These are phyloP conservation scores for Penicillium sp. DNA, from an alignment of 2,329 filamentous ascomycete genomes.

Conservation along the genomic window DNA sequence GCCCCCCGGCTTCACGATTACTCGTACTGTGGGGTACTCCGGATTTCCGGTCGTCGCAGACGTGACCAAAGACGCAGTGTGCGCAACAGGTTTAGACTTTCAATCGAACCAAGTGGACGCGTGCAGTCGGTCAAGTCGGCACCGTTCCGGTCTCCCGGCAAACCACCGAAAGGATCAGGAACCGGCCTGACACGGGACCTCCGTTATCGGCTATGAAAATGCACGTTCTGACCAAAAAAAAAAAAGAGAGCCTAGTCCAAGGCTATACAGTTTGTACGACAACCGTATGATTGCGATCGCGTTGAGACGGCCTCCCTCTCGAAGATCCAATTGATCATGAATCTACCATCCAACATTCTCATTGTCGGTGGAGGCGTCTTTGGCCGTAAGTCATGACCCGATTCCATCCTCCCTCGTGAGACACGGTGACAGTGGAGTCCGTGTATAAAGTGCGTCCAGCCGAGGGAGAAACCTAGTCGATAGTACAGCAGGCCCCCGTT, in stretches of 20 bases:
- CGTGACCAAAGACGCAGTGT: no score
- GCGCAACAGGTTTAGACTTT: no score
- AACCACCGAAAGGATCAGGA: neutral
- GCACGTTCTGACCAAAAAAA: neutral
- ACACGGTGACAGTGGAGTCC: no score
- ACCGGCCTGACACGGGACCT: neutral
- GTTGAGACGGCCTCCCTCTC: neutral
- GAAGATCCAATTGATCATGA: slow-evolving; percentile 14
- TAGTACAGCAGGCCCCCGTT: no score
- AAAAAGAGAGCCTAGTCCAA: neutral
- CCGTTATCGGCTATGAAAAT: slow-evolving; percentile 12
- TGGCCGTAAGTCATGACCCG: slow-evolving; percentile 31
- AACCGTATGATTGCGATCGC: no score
- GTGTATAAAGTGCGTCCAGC: no score
- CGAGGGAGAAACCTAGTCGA: no score
- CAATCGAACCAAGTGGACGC: no score
- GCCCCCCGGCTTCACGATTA: no score
- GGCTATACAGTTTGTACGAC: no score
- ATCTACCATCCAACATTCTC: slow-evolving; percentile 33
- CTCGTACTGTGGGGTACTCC: no score
- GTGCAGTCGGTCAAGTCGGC: neutral
- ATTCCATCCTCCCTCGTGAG: neutral
- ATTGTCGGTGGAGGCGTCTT: slow-evolving; percentile 42
- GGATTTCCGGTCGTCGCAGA: no score
- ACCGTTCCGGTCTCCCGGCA: neutral